Evolutionary conservation across 495 filamentous ascomycete species (phyloP).

Genomic region (Annulohypoxylon moriforme): DNA sequence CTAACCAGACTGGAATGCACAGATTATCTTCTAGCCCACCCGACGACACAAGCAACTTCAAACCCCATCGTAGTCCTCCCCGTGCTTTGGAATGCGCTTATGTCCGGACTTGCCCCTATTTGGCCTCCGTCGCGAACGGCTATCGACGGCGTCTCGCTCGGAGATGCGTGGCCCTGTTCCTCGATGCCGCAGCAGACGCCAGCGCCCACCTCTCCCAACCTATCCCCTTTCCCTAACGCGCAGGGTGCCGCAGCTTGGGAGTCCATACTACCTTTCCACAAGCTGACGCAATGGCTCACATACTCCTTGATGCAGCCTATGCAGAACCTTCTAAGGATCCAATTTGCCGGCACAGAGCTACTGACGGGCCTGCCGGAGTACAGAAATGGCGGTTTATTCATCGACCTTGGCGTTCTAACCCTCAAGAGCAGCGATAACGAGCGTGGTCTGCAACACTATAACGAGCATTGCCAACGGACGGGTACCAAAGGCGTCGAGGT

Average conservation of each 20-base stretch:
- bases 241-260: slow-evolving; percentile 79
- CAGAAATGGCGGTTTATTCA: slow-evolving; percentile 85
- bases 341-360: slow-evolving; percentile 80
- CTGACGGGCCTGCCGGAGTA: slow-evolving; percentile 90
- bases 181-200: slow-evolving; percentile 80
- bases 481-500: slow-evolving; percentile 77
- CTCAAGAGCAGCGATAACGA: slow-evolving; percentile 74
- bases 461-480: slow-evolving; percentile 75
- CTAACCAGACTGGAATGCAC: slow-evolving; percentile 26
- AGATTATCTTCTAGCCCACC: slow-evolving; percentile 95
- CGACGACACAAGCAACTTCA: slow-evolving; percentile 85
- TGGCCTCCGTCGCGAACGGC: slow-evolving; percentile 92
- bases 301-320: slow-evolving; percentile 93
- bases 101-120: slow-evolving; percentile 85
- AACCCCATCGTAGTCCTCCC: slow-evolving; percentile 90
- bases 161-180: slow-evolving; percentile 94
- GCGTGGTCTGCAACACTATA: slow-evolving; percentile 76
- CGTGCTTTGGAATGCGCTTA: slow-evolving; percentile 88
- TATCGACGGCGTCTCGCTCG: slow-evolving; percentile 87
- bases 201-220: slow-evolving; percentile 53
- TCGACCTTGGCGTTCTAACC: slow-evolving; percentile 82
- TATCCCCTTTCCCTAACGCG: slow-evolving; percentile 61
- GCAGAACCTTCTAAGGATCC: slow-evolving; percentile 76
- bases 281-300: slow-evolving; percentile 88
- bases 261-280: slow-evolving; percentile 93